Evolutionary conservation across 2,329 filamentous ascomycete genomes (phyloP).

Genomic region (Monosporascus sp.): DNA sequence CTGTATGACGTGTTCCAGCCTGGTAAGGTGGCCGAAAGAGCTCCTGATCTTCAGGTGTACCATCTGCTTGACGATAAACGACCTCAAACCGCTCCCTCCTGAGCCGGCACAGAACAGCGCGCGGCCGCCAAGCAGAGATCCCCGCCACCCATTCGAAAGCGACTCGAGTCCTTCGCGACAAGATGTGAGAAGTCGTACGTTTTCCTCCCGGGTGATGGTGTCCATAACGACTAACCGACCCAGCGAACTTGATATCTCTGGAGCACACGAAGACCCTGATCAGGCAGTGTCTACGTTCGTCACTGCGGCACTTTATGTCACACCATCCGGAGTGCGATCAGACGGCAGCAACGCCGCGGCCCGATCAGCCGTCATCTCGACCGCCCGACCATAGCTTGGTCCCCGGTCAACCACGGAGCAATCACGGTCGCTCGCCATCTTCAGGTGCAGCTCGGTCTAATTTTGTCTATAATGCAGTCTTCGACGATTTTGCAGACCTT

Average conservation of each 20-base stretch:
- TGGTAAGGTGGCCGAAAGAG: conserved; percentile 72
- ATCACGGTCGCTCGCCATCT: conserved; percentile 16
- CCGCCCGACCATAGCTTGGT: conserved; percentile 15
- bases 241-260: conserved; percentile 43
- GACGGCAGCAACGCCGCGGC: background rate
- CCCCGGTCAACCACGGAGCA: conserved; percentile 9
- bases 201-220: background rate
- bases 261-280: conserved; percentile 52
- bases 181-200: conserved; percentile 17
- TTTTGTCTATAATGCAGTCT: conserved; percentile 22
- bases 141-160: conserved; percentile 9
- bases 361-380: conserved; percentile 9
- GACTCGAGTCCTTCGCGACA: conserved; percentile 9
- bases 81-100: conserved; percentile 49
- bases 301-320: conserved; percentile 27
- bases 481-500: conserved; percentile 31
- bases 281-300: conserved; percentile 32
- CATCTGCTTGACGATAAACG: conserved; percentile 80
- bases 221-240: conserved; percentile 7
- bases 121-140: conserved; percentile 7
- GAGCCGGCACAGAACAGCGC: conserved; percentile 15
- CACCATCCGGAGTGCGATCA: conserved; percentile 5
- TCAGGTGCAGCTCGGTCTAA: conserved; percentile 15
- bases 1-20: conserved; percentile 82
- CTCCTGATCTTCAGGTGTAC: conserved; percentile 74